These are phyloP conservation scores for Stenocarpella maydis DNA, from an alignment of 2,329 filamentous ascomycete species.

Conservation along the genomic window DNA sequence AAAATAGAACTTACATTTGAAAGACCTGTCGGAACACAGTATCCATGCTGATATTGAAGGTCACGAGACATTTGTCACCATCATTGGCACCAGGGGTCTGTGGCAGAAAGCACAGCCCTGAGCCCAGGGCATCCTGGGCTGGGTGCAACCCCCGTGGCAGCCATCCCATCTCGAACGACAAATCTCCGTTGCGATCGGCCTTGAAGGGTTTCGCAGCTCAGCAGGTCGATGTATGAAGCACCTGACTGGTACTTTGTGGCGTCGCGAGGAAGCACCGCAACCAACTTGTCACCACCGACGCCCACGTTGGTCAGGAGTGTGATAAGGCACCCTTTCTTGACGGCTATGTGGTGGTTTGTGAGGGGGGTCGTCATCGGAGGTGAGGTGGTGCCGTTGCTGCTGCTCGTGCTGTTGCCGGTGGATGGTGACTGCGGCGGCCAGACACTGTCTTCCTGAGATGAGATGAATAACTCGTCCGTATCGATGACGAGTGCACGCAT, in stretches of 20 bases:
- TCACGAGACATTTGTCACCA: background rate
- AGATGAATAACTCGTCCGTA: background rate
- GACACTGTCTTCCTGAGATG: background rate
- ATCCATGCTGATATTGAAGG: background rate
- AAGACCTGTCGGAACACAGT: background rate
- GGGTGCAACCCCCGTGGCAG: background rate
- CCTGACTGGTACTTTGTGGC: background rate
- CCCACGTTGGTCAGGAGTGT: constrained; percentile 24
- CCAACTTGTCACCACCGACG: background rate
- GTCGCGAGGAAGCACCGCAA: background rate
- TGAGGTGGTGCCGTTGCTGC: background rate
- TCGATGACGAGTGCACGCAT: constrained; percentile 41
- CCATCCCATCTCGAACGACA: constrained; percentile 15
- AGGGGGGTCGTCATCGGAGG: background rate
- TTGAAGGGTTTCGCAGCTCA: constrained; percentile 24
- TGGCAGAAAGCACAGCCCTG: background rate
- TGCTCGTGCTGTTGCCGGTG: background rate
- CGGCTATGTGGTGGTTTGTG: constrained; percentile 16
- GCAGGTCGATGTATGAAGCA: constrained; percentile 2
- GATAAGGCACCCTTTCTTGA: constrained; percentile 17
- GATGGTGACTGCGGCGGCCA: background rate
- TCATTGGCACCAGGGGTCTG: background rate
- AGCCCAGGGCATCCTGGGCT: background rate
- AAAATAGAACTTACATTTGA: background rate
- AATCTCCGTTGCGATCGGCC: background rate